Evolutionary conservation across 768 basidiomycete genomes (phyloP), one percentile per base, ranked within the genome.

Genomic region (Antrodiella citrinella): DNA sequence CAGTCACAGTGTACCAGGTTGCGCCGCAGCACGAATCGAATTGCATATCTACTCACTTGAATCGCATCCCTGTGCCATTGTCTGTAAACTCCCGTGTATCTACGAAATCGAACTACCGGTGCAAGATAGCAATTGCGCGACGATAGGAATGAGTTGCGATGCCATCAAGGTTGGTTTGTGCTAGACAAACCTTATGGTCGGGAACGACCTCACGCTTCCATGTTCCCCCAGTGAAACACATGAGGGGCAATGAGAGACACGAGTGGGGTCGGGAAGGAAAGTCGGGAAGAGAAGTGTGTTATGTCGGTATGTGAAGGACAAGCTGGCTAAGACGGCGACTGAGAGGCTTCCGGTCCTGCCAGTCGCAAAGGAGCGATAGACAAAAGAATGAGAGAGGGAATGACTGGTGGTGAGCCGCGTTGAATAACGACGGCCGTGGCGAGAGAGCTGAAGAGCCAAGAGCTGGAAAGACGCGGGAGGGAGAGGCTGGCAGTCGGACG

Each of bases 171-270:
- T n/a, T n/a, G n/a, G n/a, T n/a, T 7, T 15, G 44, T 13, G 20
- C 7, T 18, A 39, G 50, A 54, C 74, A 49, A 54, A 92, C 95
- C 79, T 98, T 99, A 71, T 98, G 96, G 72, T 97, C 96, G 49
- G 89, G 91, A 42, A 97, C 93, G 59, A 88, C 80, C 75, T 97
- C 96, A 63, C 93, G 79, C 75, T 98, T 98, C 96, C 94, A 96
- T 58, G 88, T 82, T 40, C 86, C 75, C 61, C 82, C 89, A 58
- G 82, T 38, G 53, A 51, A 55, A 52, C 56, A 52, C 52, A 54
- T 55, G 54, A 51, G 54, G 56, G 42, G 56, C 59, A 56, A 54
- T 50, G 53, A 45, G 13, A 44, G 47, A 52, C 51, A 49, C 48
- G 53, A 57, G 24, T 54, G 57, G 56, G 54, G n/a, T n/a, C n/a